Percentiles rank a stretch among this genome's conserved stretches.
phyloP scores from a whole-genome alignment of 805 yeast species.

The Starmera amethionina region DNA sequence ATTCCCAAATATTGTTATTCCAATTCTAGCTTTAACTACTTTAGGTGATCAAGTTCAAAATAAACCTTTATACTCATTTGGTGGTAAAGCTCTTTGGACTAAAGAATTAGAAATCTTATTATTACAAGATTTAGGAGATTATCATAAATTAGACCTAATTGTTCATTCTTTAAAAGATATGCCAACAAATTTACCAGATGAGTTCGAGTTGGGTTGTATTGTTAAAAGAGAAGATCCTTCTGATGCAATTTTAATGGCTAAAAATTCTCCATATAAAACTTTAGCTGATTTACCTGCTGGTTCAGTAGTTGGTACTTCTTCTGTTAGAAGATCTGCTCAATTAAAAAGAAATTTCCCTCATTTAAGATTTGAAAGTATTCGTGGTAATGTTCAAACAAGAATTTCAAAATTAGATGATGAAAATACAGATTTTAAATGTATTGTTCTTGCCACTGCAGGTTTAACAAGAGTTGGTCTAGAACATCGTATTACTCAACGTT shows the following conservation, averaged over 20 bases:
- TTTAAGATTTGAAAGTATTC: conserved; percentile 68
- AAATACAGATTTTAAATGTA: conserved; percentile 54
- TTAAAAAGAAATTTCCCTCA: conserved; percentile 69
- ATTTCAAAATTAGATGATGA: conserved; percentile 70
- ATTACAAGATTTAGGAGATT: conserved; percentile 49
- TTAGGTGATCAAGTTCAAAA: conserved; percentile 83
- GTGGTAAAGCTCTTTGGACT: conserved; percentile 96
- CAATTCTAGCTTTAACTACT: conserved; percentile 73
- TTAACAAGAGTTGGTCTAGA: conserved; percentile 62
- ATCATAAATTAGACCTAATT: conserved; percentile 70
- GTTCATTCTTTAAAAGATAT: conserved; percentile 91
- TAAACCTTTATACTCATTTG: conserved; percentile 86
- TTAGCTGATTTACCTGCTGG: conserved; percentile 76
- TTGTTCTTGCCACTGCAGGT: conserved; percentile 91
- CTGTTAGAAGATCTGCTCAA: conserved; percentile 91
- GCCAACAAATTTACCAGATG: conserved; percentile 87
- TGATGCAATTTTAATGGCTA: conserved; percentile 78
- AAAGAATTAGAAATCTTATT: conserved; percentile 81
- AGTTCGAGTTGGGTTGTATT: conserved; percentile 82
- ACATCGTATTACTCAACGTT: conserved; percentile 62
- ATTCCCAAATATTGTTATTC: conserved; percentile 60
- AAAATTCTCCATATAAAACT: conserved; percentile 49
- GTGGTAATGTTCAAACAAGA: conserved; percentile 83
- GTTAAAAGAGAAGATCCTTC: conserved; percentile 85
- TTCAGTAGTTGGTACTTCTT: conserved; percentile 87